Base-by-base conservation (phyloP, 805 yeast genomes). In the Tetrapisispora iriomotensis region DNA sequence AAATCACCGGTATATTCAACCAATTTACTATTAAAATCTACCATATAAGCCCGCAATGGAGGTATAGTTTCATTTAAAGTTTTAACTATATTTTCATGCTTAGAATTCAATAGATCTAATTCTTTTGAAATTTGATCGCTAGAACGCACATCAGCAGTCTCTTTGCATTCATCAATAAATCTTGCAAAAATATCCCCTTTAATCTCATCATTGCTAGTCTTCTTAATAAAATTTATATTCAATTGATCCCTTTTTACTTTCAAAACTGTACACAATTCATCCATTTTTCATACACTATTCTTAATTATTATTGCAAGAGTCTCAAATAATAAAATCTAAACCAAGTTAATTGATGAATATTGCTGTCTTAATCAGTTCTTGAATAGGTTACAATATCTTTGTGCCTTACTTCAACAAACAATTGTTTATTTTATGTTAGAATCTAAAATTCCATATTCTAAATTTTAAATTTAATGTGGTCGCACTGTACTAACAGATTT, bases 11-110 rank as follows among this genome's bases (percentile, higher is more conserved):
- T 75, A 29, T 79, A 61, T 20, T 67, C 62, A 8, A 70, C 63
- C 40, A 82, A 66, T 43, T 80, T 80, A 3, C 51, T 41, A 51
- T 79, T 79, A 60, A 87, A 84, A 24, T 64, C 60, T 9, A 54
- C 53, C 35, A 85, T 61, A 42, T 77, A 74, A 1, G 60, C 56
- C 42, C 72, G 73, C 24, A 83, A 61, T 3, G 84, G 82, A 1
- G 61, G 60, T 4, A 65, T 46, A 3, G 59, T 30, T 6, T 42
- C 39, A 12, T 56, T 50, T n/a, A 66, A 44, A 3, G 54, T 42
- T n/a, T 39, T 30, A 27, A 46, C 36, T 14, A 51, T 43, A 10
- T 43, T 31, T 6, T 39, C 27, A 26, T 56, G 51, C 29, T 48
- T 53, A 3, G 41, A 32, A 29, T 48, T 42, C 13, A 55, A 44